Evolutionary conservation across 2,329 filamentous ascomycete genomes (phyloP), one percentile per base, ranked within the genome.

Genomic region (Pyrenochaeta sp.): DNA sequence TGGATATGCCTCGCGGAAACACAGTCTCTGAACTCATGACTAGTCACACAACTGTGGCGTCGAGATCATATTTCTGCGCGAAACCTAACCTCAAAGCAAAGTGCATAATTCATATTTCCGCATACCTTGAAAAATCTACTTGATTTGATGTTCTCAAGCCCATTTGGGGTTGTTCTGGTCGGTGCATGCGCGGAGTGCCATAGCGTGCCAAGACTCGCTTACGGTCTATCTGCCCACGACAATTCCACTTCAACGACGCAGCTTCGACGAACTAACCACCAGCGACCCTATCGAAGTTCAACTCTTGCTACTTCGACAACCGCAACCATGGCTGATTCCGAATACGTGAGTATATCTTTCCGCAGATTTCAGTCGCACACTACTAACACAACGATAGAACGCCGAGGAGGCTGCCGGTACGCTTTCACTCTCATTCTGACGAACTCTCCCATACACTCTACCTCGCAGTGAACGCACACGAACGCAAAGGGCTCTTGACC

Each of bases 371-470:
- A 15, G 27, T 18, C 36, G 69, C 43, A 44, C 34, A 39, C 35
- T 60, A 44, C 61, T 61, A 49, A 64, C 51, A 38, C 17, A 35
- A 29, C 40, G 15, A 49, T 72, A 96, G 91, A 93, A 96, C 83
- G 87, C 92, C 77, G 91, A 95, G 84, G 90, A 94, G 85, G 93
- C 93, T 81, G 93, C 91, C 77, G 82, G 81, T 85, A 84, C 72
- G 82, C 53, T 61, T 42, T 24, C 39, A 49, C 38, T 35, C 44
- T 35, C 21, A n/a, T n/a, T n/a, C 41, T 48, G 30, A 46, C 49
- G 38, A 52, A 36, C 34, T 41, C 30, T 42, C 15, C 28, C 34
- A 30, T 27, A 29, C 29, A 38, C 8, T 26, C 20, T 31, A 41
- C 21, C 18, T n/a, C n/a, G n/a, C n/a, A n/a, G n/a, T n/a, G n/a